Percentiles rank a stretch among this genome's conserved stretches.
These are phyloP conservation scores for Pseudogymnoascus sp. DNA, from an alignment of 2,329 filamentous ascomycete genomes.

Conservation along the genomic window DNA sequence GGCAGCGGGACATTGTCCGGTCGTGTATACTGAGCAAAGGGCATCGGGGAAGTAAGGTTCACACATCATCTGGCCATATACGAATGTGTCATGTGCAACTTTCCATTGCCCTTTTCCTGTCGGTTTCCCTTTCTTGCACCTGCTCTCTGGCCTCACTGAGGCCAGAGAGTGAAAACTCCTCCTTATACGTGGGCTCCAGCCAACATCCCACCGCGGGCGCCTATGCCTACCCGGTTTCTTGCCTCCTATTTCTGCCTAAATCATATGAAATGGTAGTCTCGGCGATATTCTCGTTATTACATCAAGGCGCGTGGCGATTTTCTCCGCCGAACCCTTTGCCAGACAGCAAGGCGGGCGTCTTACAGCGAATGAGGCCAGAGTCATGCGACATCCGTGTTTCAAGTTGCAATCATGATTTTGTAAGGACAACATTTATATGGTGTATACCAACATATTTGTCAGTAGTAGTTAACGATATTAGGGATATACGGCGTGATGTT, in stretches of 20 bases:
- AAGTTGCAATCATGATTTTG: background rate
- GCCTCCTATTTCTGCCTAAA: background rate
- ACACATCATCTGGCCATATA: too few relatives aligned
- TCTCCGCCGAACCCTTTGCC: background rate
- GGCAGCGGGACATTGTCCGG: too few relatives aligned
- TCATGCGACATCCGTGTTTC: background rate
- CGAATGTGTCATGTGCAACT: too few relatives aligned
- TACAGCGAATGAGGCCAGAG: background rate
- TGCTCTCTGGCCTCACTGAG: too few relatives aligned
- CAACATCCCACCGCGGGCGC: background rate
- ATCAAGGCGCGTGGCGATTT: background rate
- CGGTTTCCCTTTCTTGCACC: too few relatives aligned
- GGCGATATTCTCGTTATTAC: background rate
- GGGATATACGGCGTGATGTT: background rate
- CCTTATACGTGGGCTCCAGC: background rate
- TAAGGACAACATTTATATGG: background rate
- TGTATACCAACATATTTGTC: background rate
- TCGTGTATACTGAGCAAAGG: too few relatives aligned
- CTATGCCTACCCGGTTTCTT: background rate
- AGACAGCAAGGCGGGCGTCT: background rate
- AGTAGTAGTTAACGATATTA: background rate
- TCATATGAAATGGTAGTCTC: background rate
- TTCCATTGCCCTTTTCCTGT: too few relatives aligned
- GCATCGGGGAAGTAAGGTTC: too few relatives aligned
- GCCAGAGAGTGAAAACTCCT: too few relatives aligned